Conservation (phyloP, 2,329 filamentous ascomycete genomes). For the Ceratocystis colombiana region DNA sequence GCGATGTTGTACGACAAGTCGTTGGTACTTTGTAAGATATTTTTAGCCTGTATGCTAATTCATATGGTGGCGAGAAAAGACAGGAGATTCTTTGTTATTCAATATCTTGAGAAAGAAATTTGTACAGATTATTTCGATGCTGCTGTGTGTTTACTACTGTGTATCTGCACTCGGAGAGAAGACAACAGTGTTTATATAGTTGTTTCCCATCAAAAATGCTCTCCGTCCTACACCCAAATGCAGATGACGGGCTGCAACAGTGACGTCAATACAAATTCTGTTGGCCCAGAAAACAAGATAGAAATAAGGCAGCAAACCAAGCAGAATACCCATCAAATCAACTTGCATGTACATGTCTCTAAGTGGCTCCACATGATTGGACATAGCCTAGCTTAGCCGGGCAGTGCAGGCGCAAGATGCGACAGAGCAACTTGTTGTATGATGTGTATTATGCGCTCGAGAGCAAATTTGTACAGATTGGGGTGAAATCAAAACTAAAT, state of each 20-base stretch:
- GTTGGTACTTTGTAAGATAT: too few relatives aligned
- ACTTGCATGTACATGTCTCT: not conserved
- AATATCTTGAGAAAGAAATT: not conserved
- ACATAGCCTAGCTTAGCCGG: not conserved
- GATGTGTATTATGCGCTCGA: too few relatives aligned
- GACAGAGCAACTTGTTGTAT: too few relatives aligned
- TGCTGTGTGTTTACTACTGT: not conserved
- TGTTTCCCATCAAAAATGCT: not conserved
- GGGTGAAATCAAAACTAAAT: too few relatives aligned
- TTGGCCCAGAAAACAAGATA: not conserved
- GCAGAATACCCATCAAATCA: not conserved
- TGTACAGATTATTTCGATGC: not conserved
- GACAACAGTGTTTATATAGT: not conserved
- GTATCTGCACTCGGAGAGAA: not conserved
- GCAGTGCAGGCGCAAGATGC: constrained; percentile 1
- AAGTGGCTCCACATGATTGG: not conserved
- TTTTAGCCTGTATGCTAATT: too few relatives aligned
- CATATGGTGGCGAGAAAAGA: too few relatives aligned
- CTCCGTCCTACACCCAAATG: not conserved
- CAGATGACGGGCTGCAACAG: not conserved
- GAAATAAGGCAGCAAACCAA: not conserved
- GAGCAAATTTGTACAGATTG: too few relatives aligned
- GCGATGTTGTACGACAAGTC: too few relatives aligned
- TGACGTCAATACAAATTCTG: constrained; percentile 5
- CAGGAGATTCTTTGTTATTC: too few relatives aligned